Base-by-base conservation (phyloP, 1,284 basidiomycete genomes). In the Puccinia triticina region DNA sequence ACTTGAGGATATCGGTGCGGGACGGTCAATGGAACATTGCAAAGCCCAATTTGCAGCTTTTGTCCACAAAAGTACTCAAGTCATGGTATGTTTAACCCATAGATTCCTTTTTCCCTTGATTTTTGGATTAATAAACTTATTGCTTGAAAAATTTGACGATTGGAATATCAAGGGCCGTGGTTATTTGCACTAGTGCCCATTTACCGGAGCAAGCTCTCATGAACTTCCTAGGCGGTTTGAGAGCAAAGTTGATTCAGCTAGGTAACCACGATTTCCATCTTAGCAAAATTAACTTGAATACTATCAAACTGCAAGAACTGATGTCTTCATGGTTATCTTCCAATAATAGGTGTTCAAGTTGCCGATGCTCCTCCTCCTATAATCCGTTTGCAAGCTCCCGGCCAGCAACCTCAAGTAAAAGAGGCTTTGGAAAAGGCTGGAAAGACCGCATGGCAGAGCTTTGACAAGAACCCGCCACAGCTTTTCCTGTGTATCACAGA, bases 1-100 rank as follows among this genome's bases (percentile, higher is more conserved):
- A 59, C 5, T 53, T 59, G 1, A 40, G 23, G n/a, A 71, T 76
- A 14, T 57, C 40, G 18, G 77, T 71, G 1, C 29, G 66, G n/a
- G 32, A 55, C 12, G 77, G 77, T 7, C 77, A 79, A 59, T 79
- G 77, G 77, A 79, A 79, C 37, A 79, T 79, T 26, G 64, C 77
- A 21, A 71, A 71, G 55, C 64, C 64, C 16, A 55, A 55, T 34
- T 55, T 71, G 12, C 37, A 59, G 21, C 26, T 79, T 16, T 37
- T 79, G 1, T 26, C 8, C 7, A 32, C 77, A 23, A 55, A 59
- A 18, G 46, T n/a, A 8, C 29, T 79, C 43, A 67, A 34, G n/a
- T 79, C 77, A 21, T 79, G 77, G 77, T 79, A 0, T 23, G 77
- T 72, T 1, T 57, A 4, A 48, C 16, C 8, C 7, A 12, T 16